Conservation (phyloP, 2,329 filamentous ascomycete genomes). For the Exophiala sideris region DNA sequence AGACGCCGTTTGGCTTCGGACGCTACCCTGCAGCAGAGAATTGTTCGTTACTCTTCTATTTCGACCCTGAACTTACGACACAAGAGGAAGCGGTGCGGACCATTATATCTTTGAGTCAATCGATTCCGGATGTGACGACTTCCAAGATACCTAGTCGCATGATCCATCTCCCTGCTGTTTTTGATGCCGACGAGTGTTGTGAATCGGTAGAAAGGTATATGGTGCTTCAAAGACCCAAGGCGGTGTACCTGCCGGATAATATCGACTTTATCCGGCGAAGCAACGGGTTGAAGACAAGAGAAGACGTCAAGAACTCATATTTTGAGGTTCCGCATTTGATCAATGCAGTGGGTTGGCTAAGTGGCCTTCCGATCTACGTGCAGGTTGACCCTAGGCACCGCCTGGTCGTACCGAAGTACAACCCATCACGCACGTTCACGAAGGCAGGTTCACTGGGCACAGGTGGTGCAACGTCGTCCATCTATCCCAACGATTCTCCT, state of each 20-base stretch:
- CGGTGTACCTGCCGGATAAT: constrained; percentile 61
- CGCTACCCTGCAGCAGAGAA: not conserved
- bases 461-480: constrained; percentile 52
- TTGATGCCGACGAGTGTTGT: constrained; percentile 33
- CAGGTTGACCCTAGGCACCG: constrained; percentile 54
- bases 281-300: constrained; percentile 47
- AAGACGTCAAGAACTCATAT: constrained; percentile 42
- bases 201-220: constrained; percentile 58
- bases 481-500: constrained; percentile 55
- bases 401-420: constrained; percentile 53
- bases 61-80: not conserved
- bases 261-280: constrained; percentile 54
- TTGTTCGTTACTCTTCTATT: not conserved
- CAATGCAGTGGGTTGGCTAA: constrained; percentile 54
- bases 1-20: not conserved
- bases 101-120: not conserved
- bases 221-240: constrained; percentile 57
- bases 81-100: not conserved
- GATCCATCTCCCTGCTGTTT: constrained; percentile 43
- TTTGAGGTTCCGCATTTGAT: constrained; percentile 43
- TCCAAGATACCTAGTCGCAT: constrained; percentile 41
- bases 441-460: constrained; percentile 53
- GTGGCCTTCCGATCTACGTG: constrained; percentile 49
- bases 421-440: constrained; percentile 54
- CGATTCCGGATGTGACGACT: constrained; percentile 28